Base-by-base conservation (phyloP, 345 rosid genomes). In the Arabidopsis suecica region DNA sequence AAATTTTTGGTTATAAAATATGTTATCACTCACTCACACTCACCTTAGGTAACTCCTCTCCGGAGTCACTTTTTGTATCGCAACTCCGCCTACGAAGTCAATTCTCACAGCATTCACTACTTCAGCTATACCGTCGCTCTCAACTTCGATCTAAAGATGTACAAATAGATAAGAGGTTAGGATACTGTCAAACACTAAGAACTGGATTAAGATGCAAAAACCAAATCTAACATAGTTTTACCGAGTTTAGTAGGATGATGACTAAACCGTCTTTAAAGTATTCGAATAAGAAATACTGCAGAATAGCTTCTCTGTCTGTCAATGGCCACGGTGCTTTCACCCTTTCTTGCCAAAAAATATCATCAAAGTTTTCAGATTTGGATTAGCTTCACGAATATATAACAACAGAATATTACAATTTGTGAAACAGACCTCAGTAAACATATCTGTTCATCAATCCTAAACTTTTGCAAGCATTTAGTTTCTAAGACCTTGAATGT, bases 271-370 rank as follows among this genome's bases (percentile, higher is more conserved):
- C 97, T 82, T 88, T 73, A 50, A 84, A 79, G 84, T 82, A 86
- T 80, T 95, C 93, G 14, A 95, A 87, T 70, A 82, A 23, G 70
- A 84, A 87, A 81, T 71, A 93, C 75, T 93, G 93, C 68, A 91
- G 73, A 44, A 90, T 38, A 13, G 90, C 97, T 82, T 92, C 97
- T 85, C 99, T 85, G 69, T 88, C 74, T 56, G 92, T 80, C 65
- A 95, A 62, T 12, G 97, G 99, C 99, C 99, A 95, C 7, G 96
- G 61, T 65, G 89, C 84, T 92, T 95, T 95, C 92, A 89, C 76
- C 89, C 99, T 95, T 89, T 85, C 88, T 86, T 86, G 86, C 91
- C 36, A 50, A 83, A 91, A 79, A 65, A 44, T 68, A 60, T 28
- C 22, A 74, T 30, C 47, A 61, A 77, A 56, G 16, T 34, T 10